Evolutionary conservation across 768 basidiomycete species (phyloP).

Genomic region (Phlegmacium glaucopus): DNA sequence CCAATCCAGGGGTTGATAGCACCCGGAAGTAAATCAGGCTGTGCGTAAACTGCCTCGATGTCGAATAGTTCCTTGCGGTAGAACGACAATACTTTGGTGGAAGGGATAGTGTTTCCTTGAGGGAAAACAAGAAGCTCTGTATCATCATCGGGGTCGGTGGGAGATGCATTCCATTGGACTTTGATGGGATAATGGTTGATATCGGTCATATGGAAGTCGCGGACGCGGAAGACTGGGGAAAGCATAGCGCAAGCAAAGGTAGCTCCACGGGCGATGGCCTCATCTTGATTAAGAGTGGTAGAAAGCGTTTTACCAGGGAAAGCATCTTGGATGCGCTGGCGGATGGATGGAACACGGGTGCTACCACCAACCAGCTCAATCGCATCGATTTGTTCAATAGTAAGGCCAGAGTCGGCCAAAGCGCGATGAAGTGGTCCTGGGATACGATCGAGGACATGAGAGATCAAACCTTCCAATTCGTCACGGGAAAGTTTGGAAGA

Average conservation of each 20-base stretch:
- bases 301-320: slow-evolving; percentile 83
- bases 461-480: slow-evolving; percentile 74
- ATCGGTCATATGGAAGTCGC: slow-evolving; percentile 90
- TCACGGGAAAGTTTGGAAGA: slow-evolving; percentile 83
- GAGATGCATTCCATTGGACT: slow-evolving; percentile 77
- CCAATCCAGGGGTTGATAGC: slow-evolving; percentile 83
- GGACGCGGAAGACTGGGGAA: slow-evolving; percentile 96
- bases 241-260: slow-evolving; percentile 97
- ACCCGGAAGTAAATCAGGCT: slow-evolving; percentile 69
- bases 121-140: slow-evolving; percentile 92
- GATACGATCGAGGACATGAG: slow-evolving; percentile 74
- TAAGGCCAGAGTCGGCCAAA: slow-evolving; percentile 75
- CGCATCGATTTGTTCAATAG: slow-evolving; percentile 81
- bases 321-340: slow-evolving; percentile 77
- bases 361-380: slow-evolving; percentile 93
- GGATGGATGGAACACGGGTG: slow-evolving; percentile 91
- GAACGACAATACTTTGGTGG: slow-evolving; percentile 95
- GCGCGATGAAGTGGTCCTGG: slow-evolving; percentile 72
- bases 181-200: slow-evolving; percentile 87
- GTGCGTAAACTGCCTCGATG: slow-evolving; percentile 81
- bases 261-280: slow-evolving; percentile 93
- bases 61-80: slow-evolving; percentile 88
- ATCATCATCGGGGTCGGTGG: slow-evolving; percentile 81
- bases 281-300: slow-evolving; percentile 96
- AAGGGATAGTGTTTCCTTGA: slow-evolving; percentile 79